These are phyloP conservation scores for Teratosphaeria gauchensis DNA, from an alignment of 2,329 filamentous ascomycete genomes.

Conservation along the genomic window DNA sequence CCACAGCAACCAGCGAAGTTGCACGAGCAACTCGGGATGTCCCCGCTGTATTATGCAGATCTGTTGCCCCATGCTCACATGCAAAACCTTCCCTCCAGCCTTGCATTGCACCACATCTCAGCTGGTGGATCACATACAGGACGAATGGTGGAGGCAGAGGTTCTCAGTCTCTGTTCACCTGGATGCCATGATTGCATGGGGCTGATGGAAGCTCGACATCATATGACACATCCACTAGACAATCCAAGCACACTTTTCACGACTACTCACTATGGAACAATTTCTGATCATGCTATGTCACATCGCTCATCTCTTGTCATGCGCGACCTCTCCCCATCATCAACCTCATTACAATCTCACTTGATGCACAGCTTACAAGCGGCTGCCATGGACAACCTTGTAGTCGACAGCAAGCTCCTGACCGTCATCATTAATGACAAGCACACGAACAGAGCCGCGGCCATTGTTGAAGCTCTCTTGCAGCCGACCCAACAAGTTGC, in stretches of 20 bases:
- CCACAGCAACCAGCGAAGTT: not conserved
- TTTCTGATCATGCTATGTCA: not conserved
- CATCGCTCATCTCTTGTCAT: not conserved
- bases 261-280: not conserved
- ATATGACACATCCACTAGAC: not conserved
- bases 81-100: not conserved
- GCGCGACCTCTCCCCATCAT: not conserved
- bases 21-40: not conserved
- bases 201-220: not conserved
- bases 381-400: slow-evolving; percentile 85
- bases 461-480: slow-evolving; percentile 78
- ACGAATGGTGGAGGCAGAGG: too few species aligned
- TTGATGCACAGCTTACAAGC: slow-evolving; percentile 39
- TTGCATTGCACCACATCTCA: too few species aligned
- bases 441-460: slow-evolving; percentile 84
- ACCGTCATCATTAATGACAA: slow-evolving; percentile 89
- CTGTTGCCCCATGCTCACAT: not conserved
- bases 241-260: not conserved
- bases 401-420: slow-evolving; percentile 96
- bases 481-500: slow-evolving; percentile 73
- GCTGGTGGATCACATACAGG: too few species aligned
- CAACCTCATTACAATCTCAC: not conserved
- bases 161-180: too few species aligned
- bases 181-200: not conserved
- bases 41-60: not conserved